A percentile compares a stretch with the other conserved stretches of the same genome.
These are phyloP conservation scores for Tilletiopsis washingtonensis DNA, from an alignment of 1,284 basidiomycete genomes.

Conservation along the genomic window DNA sequence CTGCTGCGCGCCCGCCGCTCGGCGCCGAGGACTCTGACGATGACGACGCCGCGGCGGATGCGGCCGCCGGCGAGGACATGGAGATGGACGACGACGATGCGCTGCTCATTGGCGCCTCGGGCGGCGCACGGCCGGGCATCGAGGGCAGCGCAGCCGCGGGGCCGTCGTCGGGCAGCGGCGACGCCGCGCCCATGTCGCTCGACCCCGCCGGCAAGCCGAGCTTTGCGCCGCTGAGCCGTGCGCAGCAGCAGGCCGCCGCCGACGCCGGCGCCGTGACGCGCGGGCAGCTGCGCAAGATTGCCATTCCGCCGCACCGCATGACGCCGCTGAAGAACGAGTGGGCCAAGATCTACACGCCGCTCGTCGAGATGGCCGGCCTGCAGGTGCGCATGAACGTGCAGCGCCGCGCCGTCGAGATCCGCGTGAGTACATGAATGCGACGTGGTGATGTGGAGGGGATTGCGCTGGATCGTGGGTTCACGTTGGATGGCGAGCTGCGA, in stretches of 20 bases:
- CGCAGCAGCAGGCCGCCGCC: slow-evolving; percentile 1
- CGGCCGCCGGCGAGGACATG: background rate
- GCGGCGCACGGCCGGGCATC: slow-evolving; percentile 4
- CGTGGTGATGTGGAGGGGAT: no score
- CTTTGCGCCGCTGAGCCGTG: slow-evolving; percentile 6
- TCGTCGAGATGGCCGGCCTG: slow-evolving; percentile 86
- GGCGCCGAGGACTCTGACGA: slow-evolving; percentile 9
- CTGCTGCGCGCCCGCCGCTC: slow-evolving; percentile 6
- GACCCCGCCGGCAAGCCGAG: slow-evolving; percentile 4
- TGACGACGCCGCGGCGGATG: slow-evolving; percentile 1
- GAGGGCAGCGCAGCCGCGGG: slow-evolving; percentile 1
- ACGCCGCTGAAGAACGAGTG: slow-evolving; percentile 94
- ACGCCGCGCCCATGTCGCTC: slow-evolving; percentile 11
- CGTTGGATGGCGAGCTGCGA: no score
- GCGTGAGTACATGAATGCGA: slow-evolving; percentile 62
- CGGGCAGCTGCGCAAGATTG: slow-evolving; percentile 52
- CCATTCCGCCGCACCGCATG: slow-evolving; percentile 94
- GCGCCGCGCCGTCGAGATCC: slow-evolving; percentile 78
- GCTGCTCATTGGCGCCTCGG: slow-evolving; percentile 10
- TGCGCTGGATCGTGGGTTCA: no score
- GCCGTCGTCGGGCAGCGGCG: background rate
- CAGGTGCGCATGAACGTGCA: slow-evolving; percentile 96
- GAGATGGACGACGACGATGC: slow-evolving; percentile 8
- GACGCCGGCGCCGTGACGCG: background rate
- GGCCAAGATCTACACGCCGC: slow-evolving; percentile 90